A percentile compares a stretch with the other conserved stretches of the same genome.
phyloP scores from a whole-genome alignment of 2,329 filamentous ascomycete genomes.

The Ceratocystis eucalypticola region DNA sequence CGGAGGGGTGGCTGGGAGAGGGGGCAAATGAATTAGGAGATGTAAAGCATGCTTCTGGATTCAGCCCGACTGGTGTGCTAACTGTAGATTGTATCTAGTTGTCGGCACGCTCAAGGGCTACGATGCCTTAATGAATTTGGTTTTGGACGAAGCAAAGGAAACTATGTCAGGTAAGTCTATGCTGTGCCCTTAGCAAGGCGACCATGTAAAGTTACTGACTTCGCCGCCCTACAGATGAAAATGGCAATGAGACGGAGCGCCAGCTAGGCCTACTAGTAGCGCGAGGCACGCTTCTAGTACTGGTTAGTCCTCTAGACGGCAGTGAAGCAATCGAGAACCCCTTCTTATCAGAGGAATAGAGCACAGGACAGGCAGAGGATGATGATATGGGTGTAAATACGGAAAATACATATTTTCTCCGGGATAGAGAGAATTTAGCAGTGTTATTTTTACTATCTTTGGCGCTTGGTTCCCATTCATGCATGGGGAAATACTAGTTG shows the following conservation, averaged over 20 bases:
- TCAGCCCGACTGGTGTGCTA: slow-evolving; percentile 10
- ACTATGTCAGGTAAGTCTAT: slow-evolving; percentile 57
- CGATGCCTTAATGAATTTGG: slow-evolving; percentile 95
- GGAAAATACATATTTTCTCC: neutral
- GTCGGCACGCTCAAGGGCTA: slow-evolving; percentile 85
- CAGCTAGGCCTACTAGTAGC: slow-evolving; percentile 78
- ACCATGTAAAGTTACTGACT: neutral
- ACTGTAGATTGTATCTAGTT: slow-evolving; percentile 40
- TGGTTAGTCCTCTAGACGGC: slow-evolving; percentile 85
- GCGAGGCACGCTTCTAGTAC: slow-evolving; percentile 78
- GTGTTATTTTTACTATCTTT: neutral
- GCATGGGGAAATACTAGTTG: too few relatives aligned
- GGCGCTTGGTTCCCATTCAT: too few relatives aligned
- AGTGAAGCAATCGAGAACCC: slow-evolving; percentile 95
- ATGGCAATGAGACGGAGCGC: slow-evolving; percentile 73
- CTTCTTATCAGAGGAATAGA: slow-evolving; percentile 35
- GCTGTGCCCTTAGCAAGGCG: neutral
- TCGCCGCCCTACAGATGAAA: slow-evolving; percentile 53
- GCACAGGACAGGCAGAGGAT: neutral
- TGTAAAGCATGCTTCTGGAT: neutral
- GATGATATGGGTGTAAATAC: neutral
- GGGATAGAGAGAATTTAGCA: neutral
- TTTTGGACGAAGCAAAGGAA: slow-evolving; percentile 88
- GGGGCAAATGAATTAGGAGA: neutral
- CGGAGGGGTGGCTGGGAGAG: neutral